Base-by-base conservation (phyloP, 1,139 yeast species). In the Waltiozyma sp. region DNA sequence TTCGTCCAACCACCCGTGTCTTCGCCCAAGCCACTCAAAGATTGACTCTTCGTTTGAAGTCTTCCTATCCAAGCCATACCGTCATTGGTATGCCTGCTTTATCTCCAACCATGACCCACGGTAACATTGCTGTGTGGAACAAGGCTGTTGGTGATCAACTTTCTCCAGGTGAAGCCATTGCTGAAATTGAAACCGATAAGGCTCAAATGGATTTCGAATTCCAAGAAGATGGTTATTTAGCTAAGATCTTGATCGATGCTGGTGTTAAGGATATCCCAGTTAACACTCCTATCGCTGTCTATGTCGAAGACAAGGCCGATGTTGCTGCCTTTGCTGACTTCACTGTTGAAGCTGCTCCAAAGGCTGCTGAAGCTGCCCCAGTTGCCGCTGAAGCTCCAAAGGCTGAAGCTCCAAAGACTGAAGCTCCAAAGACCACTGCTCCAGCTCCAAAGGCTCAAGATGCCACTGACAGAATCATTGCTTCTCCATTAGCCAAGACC, bases 191-290 rank as follows among this genome's bases (percentile, higher is more conserved):
- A 70, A 91, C 99, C 53, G 99, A 91, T 65, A 91, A 91, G 73
- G 98, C 99, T 46, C 83, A 89, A 51, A 91, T 91, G 96, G 99
- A 93, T 68, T 91, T 88, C 59, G 99, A 91, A 69, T 91, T 91
- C 73, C 97, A 89, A 70, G 99, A 93, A 57, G 99, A 93, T 47
- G 99, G 98, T 47, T 88, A 63, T 70, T 72, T 91, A 60, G 97
- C 98, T 53, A 86, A 91, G 73, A 80, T 88, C 55, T 72, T 93
- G 55, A 73, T 88, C 50, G 88, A 77, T 34, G 89, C 80, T 51
- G 96, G 97, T 43, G 66, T 95, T 47, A 80, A 87, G 66, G 96
- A 91, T 58, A 71, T 93, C 45, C 88, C 94, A 41, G 95, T 91
- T 43, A 95, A 95, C 56, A 78, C 81, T 67, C 97, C 98, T 59